Conservation (phyloP, 2,329 filamentous ascomycete species). For the Aspergillus proliferans region DNA sequence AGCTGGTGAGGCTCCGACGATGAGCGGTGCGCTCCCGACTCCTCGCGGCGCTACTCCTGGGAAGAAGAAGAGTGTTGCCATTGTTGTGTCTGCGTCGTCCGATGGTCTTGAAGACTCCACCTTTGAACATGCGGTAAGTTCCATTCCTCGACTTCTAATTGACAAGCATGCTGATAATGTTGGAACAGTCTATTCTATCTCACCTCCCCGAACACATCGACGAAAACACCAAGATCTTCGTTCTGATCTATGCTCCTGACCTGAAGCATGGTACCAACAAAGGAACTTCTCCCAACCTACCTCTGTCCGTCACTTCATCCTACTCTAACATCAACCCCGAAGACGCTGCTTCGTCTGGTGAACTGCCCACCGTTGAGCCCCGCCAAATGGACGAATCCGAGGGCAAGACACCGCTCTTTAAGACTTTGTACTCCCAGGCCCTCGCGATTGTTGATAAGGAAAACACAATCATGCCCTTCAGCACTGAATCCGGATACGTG, state of each 20-base stretch:
- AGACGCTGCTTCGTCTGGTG: conserved; percentile 47
- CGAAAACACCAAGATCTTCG: conserved; percentile 68
- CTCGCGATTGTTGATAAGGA: conserved; percentile 74
- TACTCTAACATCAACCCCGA: conserved; percentile 79
- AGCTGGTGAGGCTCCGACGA: conserved; percentile 12
- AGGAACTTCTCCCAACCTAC: conserved; percentile 45
- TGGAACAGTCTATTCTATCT: conserved; percentile 70
- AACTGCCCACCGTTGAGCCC: conserved; percentile 42
- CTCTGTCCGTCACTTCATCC: conserved; percentile 67
- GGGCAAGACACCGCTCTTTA: conserved; percentile 60
- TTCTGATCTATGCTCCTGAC: conserved; percentile 81
- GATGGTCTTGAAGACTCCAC: conserved; percentile 53
- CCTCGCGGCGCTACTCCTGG: conserved; percentile 22
- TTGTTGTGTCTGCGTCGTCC: conserved; percentile 71
- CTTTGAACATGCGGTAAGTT: conserved; percentile 74
- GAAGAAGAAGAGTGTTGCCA: conserved; percentile 71
- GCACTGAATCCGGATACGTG: conserved; percentile 70
- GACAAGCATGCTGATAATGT: neutral
- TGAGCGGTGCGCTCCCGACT: conserved; percentile 26
- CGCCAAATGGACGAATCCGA: conserved; percentile 42
- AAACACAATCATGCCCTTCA: conserved; percentile 82
- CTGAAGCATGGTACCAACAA: conserved; percentile 56
- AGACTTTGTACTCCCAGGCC: conserved; percentile 74
- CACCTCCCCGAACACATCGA: conserved; percentile 76
- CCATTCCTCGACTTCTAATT: neutral